These are phyloP conservation scores for Suillus fuscotomentosus DNA, from an alignment of 768 basidiomycete species.

Conservation along the genomic window DNA sequence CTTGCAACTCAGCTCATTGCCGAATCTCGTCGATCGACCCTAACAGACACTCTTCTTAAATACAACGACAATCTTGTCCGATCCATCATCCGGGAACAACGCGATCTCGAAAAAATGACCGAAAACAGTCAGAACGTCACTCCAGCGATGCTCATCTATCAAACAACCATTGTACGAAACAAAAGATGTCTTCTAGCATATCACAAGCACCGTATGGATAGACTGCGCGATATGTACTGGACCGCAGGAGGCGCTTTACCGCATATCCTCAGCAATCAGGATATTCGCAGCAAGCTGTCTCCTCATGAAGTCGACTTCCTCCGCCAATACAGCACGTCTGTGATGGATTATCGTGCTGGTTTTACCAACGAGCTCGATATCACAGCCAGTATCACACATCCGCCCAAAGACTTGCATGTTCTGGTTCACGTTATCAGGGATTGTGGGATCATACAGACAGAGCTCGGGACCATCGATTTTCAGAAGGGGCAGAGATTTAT, in stretches of 20 bases:
- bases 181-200: constrained; percentile 96
- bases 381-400: constrained; percentile 74
- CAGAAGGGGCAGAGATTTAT: constrained; percentile 87
- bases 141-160: constrained; percentile 73
- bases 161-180: constrained; percentile 88
- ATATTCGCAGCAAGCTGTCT: constrained; percentile 70
- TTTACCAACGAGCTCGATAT: constrained; percentile 88
- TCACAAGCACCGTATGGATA: constrained; percentile 82
- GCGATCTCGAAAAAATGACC: constrained; percentile 69
- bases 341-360: constrained; percentile 82
- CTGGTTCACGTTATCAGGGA: constrained; percentile 84
- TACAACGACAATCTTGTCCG: constrained; percentile 91
- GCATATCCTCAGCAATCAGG: constrained; percentile 67
- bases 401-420: constrained; percentile 89
- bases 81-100: constrained; percentile 85
- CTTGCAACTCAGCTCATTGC: constrained; percentile 84
- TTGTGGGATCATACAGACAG: constrained; percentile 90
- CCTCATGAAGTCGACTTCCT: constrained; percentile 86
- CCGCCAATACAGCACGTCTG: constrained; percentile 72
- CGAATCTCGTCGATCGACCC: constrained; percentile 83
- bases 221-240: constrained; percentile 90
- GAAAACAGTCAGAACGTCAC: constrained; percentile 48
- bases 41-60: constrained; percentile 81
- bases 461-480: constrained; percentile 89
- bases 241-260: constrained; percentile 82